Conservation (phyloP, 192 early-diverging fungal genomes). For the Chytriomyces confervae region DNA sequence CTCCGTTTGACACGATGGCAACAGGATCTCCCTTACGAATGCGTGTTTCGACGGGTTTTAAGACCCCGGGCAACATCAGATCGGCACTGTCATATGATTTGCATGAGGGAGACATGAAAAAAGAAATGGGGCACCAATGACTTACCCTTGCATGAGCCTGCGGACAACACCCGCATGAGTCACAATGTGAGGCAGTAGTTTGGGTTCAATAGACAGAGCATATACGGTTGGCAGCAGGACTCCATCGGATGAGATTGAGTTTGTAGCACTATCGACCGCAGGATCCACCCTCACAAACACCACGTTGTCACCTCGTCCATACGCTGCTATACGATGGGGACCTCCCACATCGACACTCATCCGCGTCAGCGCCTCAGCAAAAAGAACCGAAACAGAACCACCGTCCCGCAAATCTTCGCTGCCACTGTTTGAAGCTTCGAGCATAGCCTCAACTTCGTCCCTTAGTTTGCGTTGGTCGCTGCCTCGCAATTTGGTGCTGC, state of each 20-base stretch:
- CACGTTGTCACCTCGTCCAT: not conserved
- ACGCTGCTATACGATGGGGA: not conserved
- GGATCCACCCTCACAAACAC: not conserved
- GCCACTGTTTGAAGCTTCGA: not conserved
- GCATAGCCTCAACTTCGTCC: slow-evolving; percentile 58
- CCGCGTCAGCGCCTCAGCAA: slow-evolving; percentile 42
- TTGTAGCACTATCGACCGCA: not conserved
- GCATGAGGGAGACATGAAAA: slow-evolving; percentile 49
- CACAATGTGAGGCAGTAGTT: not conserved
- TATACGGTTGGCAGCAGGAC: slow-evolving; percentile 17
- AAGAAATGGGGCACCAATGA: not conserved
- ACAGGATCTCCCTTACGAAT: slow-evolving; percentile 61
- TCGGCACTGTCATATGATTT: slow-evolving; percentile 80
- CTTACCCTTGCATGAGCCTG: slow-evolving; percentile 6
- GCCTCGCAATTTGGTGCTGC: slow-evolving; percentile 68
- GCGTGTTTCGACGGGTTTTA: slow-evolving; percentile 50
- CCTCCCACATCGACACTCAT: no score
- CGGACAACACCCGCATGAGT: slow-evolving; percentile 9
- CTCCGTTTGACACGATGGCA: slow-evolving; percentile 59
- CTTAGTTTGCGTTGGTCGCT: slow-evolving; percentile 72
- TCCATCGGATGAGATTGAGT: no score
- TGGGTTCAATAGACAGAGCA: not conserved
- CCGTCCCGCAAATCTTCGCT: no score
- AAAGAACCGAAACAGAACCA: slow-evolving; percentile 40
- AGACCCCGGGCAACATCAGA: slow-evolving; percentile 79